A percentile compares a stretch with the other conserved stretches of the same genome.
phyloP scores from a whole-genome alignment of 2,329 filamentous ascomycete genomes.

The Lachnellula occidentalis region DNA sequence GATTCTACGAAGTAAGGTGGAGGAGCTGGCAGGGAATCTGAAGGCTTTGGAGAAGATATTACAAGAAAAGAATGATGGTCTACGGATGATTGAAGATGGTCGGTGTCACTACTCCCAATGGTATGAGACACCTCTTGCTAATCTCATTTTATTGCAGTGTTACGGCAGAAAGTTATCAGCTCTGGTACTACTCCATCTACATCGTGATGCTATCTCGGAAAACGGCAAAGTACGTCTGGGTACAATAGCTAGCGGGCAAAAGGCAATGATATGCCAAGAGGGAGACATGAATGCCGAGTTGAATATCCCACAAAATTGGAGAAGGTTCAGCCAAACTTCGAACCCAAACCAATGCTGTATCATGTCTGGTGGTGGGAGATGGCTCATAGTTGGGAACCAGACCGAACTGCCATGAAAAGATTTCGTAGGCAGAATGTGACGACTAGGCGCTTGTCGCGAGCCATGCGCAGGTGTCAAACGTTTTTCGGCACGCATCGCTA shows the following conservation, averaged over 20 bases:
- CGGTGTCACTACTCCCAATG: constrained; percentile 26
- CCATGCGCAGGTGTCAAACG: background rate
- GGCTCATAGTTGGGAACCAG: background rate
- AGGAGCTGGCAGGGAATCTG: constrained; percentile 58
- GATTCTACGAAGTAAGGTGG: constrained; percentile 66
- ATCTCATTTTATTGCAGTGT: constrained; percentile 33
- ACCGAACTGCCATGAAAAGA: background rate
- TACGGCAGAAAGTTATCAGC: constrained; percentile 47
- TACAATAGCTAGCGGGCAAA: constrained; percentile 4
- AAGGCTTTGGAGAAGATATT: constrained; percentile 65
- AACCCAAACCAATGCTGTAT: background rate
- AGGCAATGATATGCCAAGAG: background rate
- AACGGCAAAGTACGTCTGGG: background rate
- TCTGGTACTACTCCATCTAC: constrained; percentile 35
- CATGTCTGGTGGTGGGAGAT: background rate
- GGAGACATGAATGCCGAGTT: background rate
- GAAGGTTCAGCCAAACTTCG: background rate
- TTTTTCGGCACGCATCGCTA: background rate
- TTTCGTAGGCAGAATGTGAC: background rate
- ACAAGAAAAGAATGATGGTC: constrained; percentile 73
- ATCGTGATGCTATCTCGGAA: constrained; percentile 15
- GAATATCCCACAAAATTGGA: background rate
- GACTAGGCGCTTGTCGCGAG: background rate
- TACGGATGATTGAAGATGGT: constrained; percentile 87
- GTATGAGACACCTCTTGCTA: constrained; percentile 7